Evolutionary conservation across 306 rosid genomes (phyloP).

Genomic region (Rosa persica): DNA sequence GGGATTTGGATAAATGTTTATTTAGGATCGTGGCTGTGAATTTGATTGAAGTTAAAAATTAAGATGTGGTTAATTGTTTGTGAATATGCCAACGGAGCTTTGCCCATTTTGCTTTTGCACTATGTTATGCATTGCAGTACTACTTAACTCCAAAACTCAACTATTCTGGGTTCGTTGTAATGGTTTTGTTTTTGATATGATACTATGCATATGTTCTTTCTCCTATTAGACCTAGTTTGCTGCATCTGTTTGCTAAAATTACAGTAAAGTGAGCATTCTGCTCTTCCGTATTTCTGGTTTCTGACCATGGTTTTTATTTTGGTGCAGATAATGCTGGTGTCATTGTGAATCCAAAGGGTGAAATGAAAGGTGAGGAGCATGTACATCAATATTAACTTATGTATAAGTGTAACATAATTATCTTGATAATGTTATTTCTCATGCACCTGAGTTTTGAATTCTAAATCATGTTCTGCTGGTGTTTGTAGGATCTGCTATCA

Average conservation of each 20-base stretch:
- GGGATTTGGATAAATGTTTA: too few relatives aligned
- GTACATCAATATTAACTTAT: neutral
- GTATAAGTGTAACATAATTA: neutral
- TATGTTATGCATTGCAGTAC: neutral
- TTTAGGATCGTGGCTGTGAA: too few relatives aligned
- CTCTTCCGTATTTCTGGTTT: neutral
- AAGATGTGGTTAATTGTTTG: too few relatives aligned
- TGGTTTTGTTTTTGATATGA: too few relatives aligned
- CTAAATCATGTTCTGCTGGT: neutral
- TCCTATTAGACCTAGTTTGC: neutral
- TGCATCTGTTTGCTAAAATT: neutral
- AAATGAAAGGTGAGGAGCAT: conserved; percentile 41
- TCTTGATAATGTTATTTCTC: neutral
- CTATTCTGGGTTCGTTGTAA: neutral
- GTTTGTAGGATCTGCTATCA: conserved; percentile 46
- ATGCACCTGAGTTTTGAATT: neutral
- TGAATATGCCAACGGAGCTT: too few relatives aligned
- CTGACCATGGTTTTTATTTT: neutral
- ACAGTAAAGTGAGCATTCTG: neutral
- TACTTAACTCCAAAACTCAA: neutral
- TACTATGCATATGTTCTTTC: too few relatives aligned
- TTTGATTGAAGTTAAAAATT: too few relatives aligned
- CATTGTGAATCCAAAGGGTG: conserved; percentile 50
- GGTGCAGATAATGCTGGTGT: conserved; percentile 49
- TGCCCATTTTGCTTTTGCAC: neutral